Evolutionary conservation across 306 rosid species (phyloP).

Genomic region (Acacia confusa): DNA sequence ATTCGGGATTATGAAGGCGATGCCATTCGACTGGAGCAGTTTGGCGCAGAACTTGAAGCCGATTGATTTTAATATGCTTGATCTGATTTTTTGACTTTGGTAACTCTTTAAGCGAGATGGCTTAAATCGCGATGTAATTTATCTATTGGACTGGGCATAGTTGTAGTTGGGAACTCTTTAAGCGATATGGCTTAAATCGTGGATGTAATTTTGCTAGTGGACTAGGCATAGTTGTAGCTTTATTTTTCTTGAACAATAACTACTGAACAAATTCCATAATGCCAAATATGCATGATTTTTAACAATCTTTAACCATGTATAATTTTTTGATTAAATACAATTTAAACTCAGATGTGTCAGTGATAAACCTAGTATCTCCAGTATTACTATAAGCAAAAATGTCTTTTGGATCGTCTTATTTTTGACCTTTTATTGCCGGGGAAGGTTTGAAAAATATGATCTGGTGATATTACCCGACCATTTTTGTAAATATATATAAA

Average conservation of each 20-base stretch:
- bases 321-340: too few relatives aligned
- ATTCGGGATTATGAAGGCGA: conserved; percentile 74
- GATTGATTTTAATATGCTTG: conserved; percentile 38
- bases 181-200: neutral
- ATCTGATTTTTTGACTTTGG: neutral
- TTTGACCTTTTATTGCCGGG: too few relatives aligned
- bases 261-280: neutral
- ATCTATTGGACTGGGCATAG: neutral
- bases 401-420: too few relatives aligned
- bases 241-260: neutral
- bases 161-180: neutral
- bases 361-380: neutral
- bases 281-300: neutral
- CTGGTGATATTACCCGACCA: too few relatives aligned
- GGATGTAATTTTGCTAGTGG: neutral
- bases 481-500: too few relatives aligned
- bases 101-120: neutral
- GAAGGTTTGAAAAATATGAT: too few relatives aligned
- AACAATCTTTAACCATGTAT: too few relatives aligned
- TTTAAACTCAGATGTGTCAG: neutral
- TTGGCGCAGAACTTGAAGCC: conserved; percentile 90
- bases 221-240: neutral
- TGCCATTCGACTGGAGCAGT: conserved; percentile 76
- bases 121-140: neutral
- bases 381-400: too few relatives aligned